phyloP scores from a whole-genome alignment of 148 eudicot genomes.

The Fallopia convolvulus region DNA sequence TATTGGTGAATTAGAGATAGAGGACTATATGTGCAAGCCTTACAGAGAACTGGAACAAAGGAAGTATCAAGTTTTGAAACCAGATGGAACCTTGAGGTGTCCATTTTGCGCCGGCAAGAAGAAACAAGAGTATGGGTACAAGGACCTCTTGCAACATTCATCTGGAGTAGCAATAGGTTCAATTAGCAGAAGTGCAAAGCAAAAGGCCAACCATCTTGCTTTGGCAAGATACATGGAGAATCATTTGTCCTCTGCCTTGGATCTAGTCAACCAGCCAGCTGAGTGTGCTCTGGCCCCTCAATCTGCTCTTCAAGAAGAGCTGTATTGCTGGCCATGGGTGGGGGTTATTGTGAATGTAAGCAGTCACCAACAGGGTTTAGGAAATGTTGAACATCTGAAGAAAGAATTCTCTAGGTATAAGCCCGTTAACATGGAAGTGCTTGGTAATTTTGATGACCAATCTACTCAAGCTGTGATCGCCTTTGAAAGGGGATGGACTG shows the following conservation, averaged over 20 bases:
- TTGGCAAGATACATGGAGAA: slow-evolving; percentile 48
- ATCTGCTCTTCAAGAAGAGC: slow-evolving; percentile 23
- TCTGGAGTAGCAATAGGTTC: slow-evolving; percentile 67
- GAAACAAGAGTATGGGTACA: slow-evolving; percentile 73
- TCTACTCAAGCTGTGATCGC: slow-evolving; percentile 41
- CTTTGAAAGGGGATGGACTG: slow-evolving; percentile 58
- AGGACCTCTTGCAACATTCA: slow-evolving; percentile 73
- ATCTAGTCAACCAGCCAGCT: slow-evolving; percentile 16
- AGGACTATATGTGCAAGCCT: slow-evolving; percentile 64
- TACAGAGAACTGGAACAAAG: slow-evolving; percentile 47
- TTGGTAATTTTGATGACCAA: slow-evolving; percentile 29
- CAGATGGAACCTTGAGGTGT: slow-evolving; percentile 62
- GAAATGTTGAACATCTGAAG: slow-evolving; percentile 38
- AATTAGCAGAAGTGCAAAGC: slow-evolving; percentile 52
- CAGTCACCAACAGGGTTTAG: slow-evolving; percentile 17
- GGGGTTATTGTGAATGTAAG: slow-evolving; percentile 59
- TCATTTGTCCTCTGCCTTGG: slow-evolving; percentile 31
- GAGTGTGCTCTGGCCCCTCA: slow-evolving; percentile 22
- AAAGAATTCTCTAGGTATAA: slow-evolving; percentile 36
- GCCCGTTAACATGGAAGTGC: slow-evolving; percentile 39
- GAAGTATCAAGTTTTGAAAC: slow-evolving; percentile 37
- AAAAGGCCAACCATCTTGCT: slow-evolving; percentile 67
- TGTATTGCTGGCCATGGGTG: slow-evolving; percentile 68
- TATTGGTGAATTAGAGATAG: slow-evolving; percentile 83
- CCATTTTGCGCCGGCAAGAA: slow-evolving; percentile 91